Percentiles rank a stretch among this genome's conserved stretches.
These are phyloP conservation scores for Pichia deserticola DNA, from an alignment of 805 yeast species.

Conservation along the genomic window DNA sequence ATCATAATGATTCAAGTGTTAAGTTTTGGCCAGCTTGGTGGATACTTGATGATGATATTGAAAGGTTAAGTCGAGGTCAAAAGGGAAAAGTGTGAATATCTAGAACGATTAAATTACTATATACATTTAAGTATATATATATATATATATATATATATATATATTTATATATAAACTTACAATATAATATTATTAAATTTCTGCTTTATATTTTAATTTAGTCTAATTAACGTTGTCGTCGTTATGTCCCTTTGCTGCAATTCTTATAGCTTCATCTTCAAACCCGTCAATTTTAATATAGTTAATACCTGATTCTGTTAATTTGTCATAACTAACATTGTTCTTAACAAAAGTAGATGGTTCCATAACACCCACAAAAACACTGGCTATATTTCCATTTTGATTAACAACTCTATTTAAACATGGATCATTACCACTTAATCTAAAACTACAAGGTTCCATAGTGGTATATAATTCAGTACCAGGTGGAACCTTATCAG, in stretches of 20 bases:
- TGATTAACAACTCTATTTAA: constrained; percentile 58
- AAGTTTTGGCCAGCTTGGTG: constrained; percentile 46
- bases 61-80: constrained; percentile 35
- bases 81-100: constrained; percentile 12
- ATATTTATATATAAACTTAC: neutral
- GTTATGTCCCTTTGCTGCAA: constrained; percentile 69
- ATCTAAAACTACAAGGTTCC: constrained; percentile 91
- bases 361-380: constrained; percentile 87
- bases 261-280: constrained; percentile 57
- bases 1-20: neutral
- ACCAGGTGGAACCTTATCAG: constrained; percentile 53
- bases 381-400: constrained; percentile 35
- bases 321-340: constrained; percentile 53
- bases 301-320: constrained; percentile 52
- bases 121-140: too few relatives aligned
- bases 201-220: neutral
- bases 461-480: constrained; percentile 86
- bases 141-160: neutral
- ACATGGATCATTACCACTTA: constrained; percentile 89
- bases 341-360: constrained; percentile 83
- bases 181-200: too few relatives aligned
- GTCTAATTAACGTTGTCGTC: neutral
- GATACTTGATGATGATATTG: constrained; percentile 55
- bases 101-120: too few relatives aligned
- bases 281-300: constrained; percentile 80